Conservation (phyloP, 2,329 filamentous ascomycete genomes). For the Colletotrichum musae region DNA sequence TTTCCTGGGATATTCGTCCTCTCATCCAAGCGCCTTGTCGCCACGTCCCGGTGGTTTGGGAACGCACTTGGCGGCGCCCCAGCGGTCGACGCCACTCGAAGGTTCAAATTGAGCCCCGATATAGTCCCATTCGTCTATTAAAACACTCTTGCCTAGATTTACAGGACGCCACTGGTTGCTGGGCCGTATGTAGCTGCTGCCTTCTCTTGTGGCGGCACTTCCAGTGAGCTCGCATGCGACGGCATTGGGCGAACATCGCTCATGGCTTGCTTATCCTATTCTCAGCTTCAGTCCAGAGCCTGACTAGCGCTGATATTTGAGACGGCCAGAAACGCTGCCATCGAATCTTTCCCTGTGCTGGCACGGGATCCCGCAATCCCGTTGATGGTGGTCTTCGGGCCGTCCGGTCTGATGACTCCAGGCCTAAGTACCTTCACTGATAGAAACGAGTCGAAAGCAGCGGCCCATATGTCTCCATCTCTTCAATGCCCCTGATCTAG, state of each 20-base stretch:
- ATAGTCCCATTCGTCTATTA: not conserved
- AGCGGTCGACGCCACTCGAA: conserved; percentile 22
- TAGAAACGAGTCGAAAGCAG: not conserved
- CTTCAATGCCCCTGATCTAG: not conserved
- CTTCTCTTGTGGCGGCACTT: too few relatives aligned
- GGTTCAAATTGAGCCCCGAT: conserved; percentile 3
- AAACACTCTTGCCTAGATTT: not conserved
- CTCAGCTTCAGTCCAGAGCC: not conserved
- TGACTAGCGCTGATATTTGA: conserved; percentile 12
- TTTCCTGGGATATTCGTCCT: not conserved
- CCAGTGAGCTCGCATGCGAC: too few relatives aligned
- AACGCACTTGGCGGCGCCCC: not conserved
- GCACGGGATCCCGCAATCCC: not conserved
- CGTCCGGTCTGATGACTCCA: not conserved
- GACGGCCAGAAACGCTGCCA: conserved; percentile 1
- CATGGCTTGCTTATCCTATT: not conserved
- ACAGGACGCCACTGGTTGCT: too few relatives aligned
- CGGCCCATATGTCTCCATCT: not conserved
- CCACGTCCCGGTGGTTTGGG: conserved; percentile 16
- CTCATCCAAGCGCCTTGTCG: not conserved
- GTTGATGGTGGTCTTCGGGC: not conserved
- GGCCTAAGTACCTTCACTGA: not conserved
- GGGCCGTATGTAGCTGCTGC: too few relatives aligned
- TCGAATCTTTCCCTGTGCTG: not conserved
- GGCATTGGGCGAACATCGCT: too few relatives aligned